A percentile compares a stretch with the other conserved stretches of the same genome.
Conservation (phyloP, 257 asterid genomes). For the Solanum chiquidenum region DNA sequence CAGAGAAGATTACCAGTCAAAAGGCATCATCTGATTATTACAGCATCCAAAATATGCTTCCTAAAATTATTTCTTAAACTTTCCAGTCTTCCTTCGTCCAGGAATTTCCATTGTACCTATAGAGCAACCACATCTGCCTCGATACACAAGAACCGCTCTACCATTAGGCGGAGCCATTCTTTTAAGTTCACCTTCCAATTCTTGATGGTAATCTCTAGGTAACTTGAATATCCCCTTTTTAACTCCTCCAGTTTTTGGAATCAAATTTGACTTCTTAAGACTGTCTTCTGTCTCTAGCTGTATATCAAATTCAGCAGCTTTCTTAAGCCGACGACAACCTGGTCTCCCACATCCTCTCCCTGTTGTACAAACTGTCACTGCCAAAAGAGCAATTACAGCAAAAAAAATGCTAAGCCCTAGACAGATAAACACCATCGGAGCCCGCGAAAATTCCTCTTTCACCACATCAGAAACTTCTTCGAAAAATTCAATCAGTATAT, state of each 20-base stretch:
- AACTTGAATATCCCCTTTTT: not conserved
- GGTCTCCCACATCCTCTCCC: constrained; percentile 36
- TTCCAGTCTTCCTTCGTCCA: constrained; percentile 39
- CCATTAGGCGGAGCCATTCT: constrained; percentile 55
- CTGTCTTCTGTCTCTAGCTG: constrained; percentile 48
- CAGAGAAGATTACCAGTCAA: not conserved
- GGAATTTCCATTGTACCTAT: constrained; percentile 50
- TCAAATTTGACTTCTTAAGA: constrained; percentile 19
- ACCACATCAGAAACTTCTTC: constrained; percentile 41
- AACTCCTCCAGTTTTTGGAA: not conserved
- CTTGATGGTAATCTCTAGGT: constrained; percentile 33
- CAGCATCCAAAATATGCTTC: not conserved
- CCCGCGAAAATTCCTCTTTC: constrained; percentile 50
- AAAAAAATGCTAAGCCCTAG: constrained; percentile 59
- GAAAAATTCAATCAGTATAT: constrained; percentile 26
- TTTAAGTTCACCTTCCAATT: constrained; percentile 48
- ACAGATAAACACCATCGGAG: constrained; percentile 70
- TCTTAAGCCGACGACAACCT: constrained; percentile 30
- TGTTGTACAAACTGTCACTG: constrained; percentile 32
- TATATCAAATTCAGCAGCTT: constrained; percentile 49
- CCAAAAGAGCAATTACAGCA: constrained; percentile 46
- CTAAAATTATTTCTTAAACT: constrained; percentile 29
- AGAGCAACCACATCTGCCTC: constrained; percentile 47
- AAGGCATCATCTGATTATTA: not conserved
- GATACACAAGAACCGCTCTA: constrained; percentile 37